A percentile compares a stretch with the other conserved stretches of the same genome.
Evolutionary conservation across 75 land plant species (phyloP).

Genomic region (Ceratopteris richardii): DNA sequence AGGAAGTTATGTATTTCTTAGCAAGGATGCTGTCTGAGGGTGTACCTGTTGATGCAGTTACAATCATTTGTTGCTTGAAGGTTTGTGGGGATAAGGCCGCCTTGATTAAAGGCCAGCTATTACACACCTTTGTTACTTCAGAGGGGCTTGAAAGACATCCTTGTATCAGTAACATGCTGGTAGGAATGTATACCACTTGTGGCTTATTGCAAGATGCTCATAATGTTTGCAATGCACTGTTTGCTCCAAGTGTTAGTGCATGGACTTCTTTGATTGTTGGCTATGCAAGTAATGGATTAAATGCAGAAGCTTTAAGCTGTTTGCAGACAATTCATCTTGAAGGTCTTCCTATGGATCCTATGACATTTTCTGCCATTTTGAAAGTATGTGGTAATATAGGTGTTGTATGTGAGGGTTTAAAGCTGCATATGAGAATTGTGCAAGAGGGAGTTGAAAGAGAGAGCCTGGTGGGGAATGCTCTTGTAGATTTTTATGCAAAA

Average conservation of each 20-base stretch:
- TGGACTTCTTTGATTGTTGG: conserved; percentile 46
- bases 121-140: conserved; percentile 24
- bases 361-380: not conserved
- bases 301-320: conserved; percentile 22
- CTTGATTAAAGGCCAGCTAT: too few species aligned
- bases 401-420: not conserved
- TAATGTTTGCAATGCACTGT: conserved; percentile 13
- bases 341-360: conserved; percentile 10
- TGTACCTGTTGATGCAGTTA: not conserved
- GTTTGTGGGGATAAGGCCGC: not conserved
- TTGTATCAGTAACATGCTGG: conserved; percentile 24
- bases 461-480: conserved; percentile 13
- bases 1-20: conserved; percentile 7
- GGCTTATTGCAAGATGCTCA: conserved; percentile 28
- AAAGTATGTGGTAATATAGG: not conserved
- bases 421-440: conserved; percentile 4
- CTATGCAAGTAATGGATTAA: conserved; percentile 43
- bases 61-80: not conserved
- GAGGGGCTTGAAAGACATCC: conserved; percentile 24
- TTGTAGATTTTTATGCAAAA: conserved; percentile 21
- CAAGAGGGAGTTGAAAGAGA: conserved; percentile 6
- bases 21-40: not conserved
- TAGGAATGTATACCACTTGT: conserved; percentile 52
- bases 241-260: conserved; percentile 5
- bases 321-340: conserved; percentile 32